Base-by-base conservation (phyloP, 768 basidiomycete genomes). In the Boletus barrowsii region DNA sequence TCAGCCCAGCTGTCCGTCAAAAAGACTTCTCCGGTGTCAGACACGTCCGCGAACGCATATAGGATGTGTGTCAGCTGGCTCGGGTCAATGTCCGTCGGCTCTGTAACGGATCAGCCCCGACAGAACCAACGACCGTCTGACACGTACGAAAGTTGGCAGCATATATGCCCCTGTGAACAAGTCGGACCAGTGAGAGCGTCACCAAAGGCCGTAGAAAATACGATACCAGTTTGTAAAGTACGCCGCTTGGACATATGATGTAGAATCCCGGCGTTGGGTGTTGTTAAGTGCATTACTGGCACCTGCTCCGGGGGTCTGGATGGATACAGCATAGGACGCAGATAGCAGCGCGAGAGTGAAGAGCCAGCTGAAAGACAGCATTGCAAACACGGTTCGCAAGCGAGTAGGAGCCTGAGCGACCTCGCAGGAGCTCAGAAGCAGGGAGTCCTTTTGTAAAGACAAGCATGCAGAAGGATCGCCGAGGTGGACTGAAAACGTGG, bases 1-100 rank as follows among this genome's bases (percentile, higher is more conserved):
- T 93, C 91, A 5, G 88, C 87, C 68, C 87, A 92, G 10, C 76
- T 64, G 64, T 92, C 91, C 3, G 86, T 87, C 18, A 92, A 75
- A 14, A 67, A 71, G 59, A 90, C 86, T 17, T 72, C 66, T 13
- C 91, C 90, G 0, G 82, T 80, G 42, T 75, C 72, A 8, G 81
- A 78, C 36, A 85, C 79, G 67, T 92, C 88, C 43, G 87, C 90
- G 64, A 93, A 93, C 3, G 88, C 79, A 61, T 92, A 92, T 17
- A 90, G 72, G 62, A 92, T 81, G 74, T 89, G 89, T 7, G 88
- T 90, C 58, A 93, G 74, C 37, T 78, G 73, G 4, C 73, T 70
- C 10, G 83, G 68, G 42, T 77, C 76, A 52, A 89, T 83, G 54
- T 87, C 79, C 20, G 79, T 82, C 2, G 87, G 87, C 65, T 86